Base-by-base conservation (phyloP, 441 rosid species). In the Populus tomentosa region DNA sequence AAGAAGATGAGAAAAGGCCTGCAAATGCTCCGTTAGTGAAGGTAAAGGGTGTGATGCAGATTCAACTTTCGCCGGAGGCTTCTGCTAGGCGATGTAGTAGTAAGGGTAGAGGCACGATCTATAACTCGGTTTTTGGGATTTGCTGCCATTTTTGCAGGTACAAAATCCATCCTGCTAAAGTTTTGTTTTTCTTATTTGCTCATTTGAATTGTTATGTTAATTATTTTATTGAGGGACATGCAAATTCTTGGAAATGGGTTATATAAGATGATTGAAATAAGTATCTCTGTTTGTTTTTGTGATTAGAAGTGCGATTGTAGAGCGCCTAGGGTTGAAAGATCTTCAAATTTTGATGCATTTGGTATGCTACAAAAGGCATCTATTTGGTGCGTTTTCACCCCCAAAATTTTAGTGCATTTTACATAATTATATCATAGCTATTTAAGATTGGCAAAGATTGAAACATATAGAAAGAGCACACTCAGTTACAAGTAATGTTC, bases 61-160 rank as follows among this genome's bases (percentile, higher is more conserved):
- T 24, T 68, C 72, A 73, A 67, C 78, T 80, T 33, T 84, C 85
- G 0, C 80, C 87, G 0, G 84, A 81, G 68, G 85, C 77, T 69
- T 86, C 87, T 32, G 82, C 86, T 71, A 76, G 84, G 78, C 82
- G 86, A 11, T 86, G 89, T 79, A 16, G 65, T 67, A 72, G 84
- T 74, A 80, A 85, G 76, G 80, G 82, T 11, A 85, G 89, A 50
- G 82, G 87, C 70, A 75, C 81, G 2, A 30, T 87, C 75, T 80
- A 81, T 20, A 81, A 87, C 67, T 77, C 88, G 36, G 53, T 83
- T 67, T 75, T 78, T 70, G 86, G 89, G 40, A 87, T 87, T 80
- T 74, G 86, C 81, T 87, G 89, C 79, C 89, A 85, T 77, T 87
- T 85, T 79, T 87, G 88, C 89, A 87, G 89, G 89, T 86, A 30